These are phyloP conservation scores for Botrytis fragariae DNA, from an alignment of 2,329 filamentous ascomycete species.

Conservation along the genomic window DNA sequence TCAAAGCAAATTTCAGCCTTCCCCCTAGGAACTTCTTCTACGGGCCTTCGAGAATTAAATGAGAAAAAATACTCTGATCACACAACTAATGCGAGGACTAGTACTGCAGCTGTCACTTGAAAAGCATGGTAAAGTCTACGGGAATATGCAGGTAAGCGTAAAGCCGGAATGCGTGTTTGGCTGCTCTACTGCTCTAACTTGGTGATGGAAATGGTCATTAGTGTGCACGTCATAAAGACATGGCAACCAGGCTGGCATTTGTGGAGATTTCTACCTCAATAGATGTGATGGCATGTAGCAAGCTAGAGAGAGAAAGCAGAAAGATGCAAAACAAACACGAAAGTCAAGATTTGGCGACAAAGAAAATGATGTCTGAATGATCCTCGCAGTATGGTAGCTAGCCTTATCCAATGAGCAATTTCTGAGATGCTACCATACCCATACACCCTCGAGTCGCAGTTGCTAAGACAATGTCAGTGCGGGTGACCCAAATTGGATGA, in stretches of 20 bases:
- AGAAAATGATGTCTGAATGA: slow-evolving; percentile 6
- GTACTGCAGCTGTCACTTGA: slow-evolving; percentile 43
- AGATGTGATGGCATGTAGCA: slow-evolving; percentile 19
- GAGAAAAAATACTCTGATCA: slow-evolving; percentile 34
- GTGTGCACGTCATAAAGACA: slow-evolving; percentile 22
- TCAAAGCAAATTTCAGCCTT: slow-evolving; percentile 24
- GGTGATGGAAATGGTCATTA: slow-evolving; percentile 19
- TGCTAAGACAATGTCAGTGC: slow-evolving; percentile 26
- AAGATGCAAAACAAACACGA: slow-evolving; percentile 12
- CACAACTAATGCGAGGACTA: slow-evolving; percentile 39
- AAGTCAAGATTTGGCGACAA: not conserved
- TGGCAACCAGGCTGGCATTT: slow-evolving; percentile 11
- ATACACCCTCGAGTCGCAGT: slow-evolving; percentile 33
- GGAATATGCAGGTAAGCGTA: slow-evolving; percentile 35
- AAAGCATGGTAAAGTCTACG: slow-evolving; percentile 30
- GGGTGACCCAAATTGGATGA: slow-evolving; percentile 28
- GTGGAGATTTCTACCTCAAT: slow-evolving; percentile 11
- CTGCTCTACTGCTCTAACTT: slow-evolving; percentile 23
- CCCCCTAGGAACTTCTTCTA: slow-evolving; percentile 37
- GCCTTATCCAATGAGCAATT: slow-evolving; percentile 17
- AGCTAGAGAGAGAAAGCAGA: slow-evolving; percentile 3
- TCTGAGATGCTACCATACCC: slow-evolving; percentile 7
- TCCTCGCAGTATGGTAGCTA: not conserved
- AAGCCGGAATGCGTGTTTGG: slow-evolving; percentile 25
- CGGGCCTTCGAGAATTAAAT: slow-evolving; percentile 44